Base-by-base conservation (phyloP, 495 filamentous ascomycete genomes). In the Trichoderma parareesei region DNA sequence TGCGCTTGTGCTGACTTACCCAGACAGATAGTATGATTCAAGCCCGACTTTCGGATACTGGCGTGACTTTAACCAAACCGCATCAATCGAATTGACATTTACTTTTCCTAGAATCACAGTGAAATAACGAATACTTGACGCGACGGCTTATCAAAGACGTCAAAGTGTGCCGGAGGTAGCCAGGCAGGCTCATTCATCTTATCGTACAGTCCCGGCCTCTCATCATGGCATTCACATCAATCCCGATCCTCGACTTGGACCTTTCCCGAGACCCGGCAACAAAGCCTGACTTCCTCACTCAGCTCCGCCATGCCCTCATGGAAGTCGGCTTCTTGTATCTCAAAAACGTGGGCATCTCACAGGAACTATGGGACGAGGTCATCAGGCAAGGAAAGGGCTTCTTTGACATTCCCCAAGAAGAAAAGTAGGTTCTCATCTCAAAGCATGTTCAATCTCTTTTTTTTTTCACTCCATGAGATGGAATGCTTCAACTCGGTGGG, bases 301-400 rank as follows among this genome's bases (percentile, higher is more conserved):
- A 87, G 11, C 82, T 98, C 14, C 88, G 88, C 20, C 79, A 90
- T 69, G 91, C 92, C 0, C 79, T 98, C 38, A 83, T 98, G 70
- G 89, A 93, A 75, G 91, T 97, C 41, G 94, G 94, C 5, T 97
- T 98, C 71, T 79, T 97, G 64, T 98, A 98, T 70, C 84, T 98
- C 62, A 86, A 85, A 67, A 92, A 97, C 71, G 87, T 90, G 1
- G 90, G 91, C 4, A 85, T 97, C 53, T 77, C 88, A 14, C 78
- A 87, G 11, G 73, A 83, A 38, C 73, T 94, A 40, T 86, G 89
- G 70, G 69, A 84, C 38, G 74, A 82, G n/a, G 89, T 97, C 16
- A 86, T 89, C 57, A 65, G 79, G 18, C 85, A 93, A 66, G 87
- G 85, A 13, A 82, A 84, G 64, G 81, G 76, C 5, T 91, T 98